These are phyloP conservation scores for Claviceps purpurea DNA, from an alignment of 2,329 filamentous ascomycete genomes.

Conservation along the genomic window DNA sequence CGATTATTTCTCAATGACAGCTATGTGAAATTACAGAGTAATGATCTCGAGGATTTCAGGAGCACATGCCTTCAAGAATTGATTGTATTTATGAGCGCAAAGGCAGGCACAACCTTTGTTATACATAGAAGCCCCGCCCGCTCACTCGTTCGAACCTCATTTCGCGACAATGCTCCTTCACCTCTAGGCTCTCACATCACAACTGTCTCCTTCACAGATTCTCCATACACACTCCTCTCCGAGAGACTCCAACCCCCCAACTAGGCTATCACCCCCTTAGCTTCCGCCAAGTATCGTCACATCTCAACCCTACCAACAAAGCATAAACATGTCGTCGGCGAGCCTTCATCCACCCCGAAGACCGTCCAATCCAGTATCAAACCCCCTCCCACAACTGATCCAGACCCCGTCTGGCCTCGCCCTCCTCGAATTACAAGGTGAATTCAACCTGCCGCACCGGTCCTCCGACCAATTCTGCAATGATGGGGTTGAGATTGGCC, in stretches of 20 bases:
- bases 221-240: neutral
- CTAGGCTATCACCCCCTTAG: neutral
- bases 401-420: conserved; percentile 84
- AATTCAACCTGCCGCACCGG: conserved; percentile 57
- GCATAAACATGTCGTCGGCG: conserved; percentile 20
- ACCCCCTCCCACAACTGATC: conserved; percentile 64
- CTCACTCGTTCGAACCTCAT: neutral
- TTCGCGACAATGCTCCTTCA: neutral
- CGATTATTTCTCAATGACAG: neutral
- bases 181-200: neutral
- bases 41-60: too few relatives aligned
- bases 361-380: conserved; percentile 14
- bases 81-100: too few relatives aligned
- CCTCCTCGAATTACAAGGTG: conserved; percentile 84
- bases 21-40: too few relatives aligned
- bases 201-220: neutral
- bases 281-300: neutral
- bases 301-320: neutral
- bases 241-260: neutral
- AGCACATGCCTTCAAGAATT: too few relatives aligned
- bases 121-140: neutral
- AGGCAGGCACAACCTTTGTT: too few relatives aligned
- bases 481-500: conserved; percentile 41
- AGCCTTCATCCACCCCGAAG: conserved; percentile 28
- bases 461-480: conserved; percentile 17